Conservation (phyloP, 1,284 basidiomycete genomes). For the Phaffia rhodozyma region DNA sequence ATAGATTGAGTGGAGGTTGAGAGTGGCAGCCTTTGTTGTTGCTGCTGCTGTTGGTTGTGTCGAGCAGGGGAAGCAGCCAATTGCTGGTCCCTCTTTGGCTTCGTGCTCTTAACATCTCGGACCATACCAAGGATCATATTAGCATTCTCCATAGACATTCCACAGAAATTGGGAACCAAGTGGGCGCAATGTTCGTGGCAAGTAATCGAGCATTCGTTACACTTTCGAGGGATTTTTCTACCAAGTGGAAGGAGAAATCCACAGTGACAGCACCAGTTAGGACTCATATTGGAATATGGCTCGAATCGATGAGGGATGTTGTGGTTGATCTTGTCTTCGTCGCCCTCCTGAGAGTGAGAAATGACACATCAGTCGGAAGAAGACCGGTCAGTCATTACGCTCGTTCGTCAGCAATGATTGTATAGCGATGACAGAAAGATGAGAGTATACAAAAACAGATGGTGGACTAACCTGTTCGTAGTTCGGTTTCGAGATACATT, state of each 20-base stretch:
- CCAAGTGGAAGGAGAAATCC: constrained; percentile 96
- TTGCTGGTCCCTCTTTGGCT: constrained; percentile 19
- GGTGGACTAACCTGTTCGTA: constrained; percentile 56
- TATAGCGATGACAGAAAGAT: not conserved
- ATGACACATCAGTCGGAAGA: not conserved
- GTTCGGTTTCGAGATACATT: constrained; percentile 96
- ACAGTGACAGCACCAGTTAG: constrained; percentile 99
- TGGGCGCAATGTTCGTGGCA: constrained; percentile 97
- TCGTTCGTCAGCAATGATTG: too few species aligned
- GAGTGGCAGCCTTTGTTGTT: constrained; percentile 46
- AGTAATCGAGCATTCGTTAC: constrained; percentile 85
- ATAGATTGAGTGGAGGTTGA: too few species aligned
- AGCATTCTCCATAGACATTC: constrained; percentile 99
- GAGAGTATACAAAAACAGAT: not conserved
- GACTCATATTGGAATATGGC: constrained; percentile 89
- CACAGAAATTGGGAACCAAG: constrained; percentile 97
- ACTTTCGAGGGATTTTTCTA: constrained; percentile 89
- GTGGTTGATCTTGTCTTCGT: constrained; percentile 98
- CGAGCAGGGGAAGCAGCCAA: constrained; percentile 41
- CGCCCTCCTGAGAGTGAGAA: constrained; percentile 56
- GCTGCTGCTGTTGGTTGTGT: constrained; percentile 44
- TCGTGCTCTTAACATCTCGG: constrained; percentile 53
- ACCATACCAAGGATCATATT: constrained; percentile 84
- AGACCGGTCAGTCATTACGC: not conserved
- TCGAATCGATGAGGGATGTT: constrained; percentile 98